These are phyloP conservation scores for Yamadazyma triangularis DNA, from an alignment of 1,139 yeast genomes.

Conservation along the genomic window DNA sequence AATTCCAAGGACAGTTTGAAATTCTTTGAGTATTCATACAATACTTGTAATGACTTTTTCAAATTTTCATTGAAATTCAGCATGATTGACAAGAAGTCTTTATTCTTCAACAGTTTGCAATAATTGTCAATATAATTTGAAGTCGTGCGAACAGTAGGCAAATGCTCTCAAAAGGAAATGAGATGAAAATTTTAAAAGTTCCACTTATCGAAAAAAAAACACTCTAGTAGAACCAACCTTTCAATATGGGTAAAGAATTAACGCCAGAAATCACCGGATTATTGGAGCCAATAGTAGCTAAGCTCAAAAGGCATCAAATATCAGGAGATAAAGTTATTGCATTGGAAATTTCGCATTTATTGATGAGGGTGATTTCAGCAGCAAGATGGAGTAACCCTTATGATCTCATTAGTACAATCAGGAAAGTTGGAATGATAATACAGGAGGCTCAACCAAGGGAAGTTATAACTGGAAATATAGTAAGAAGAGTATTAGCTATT, in stretches of 20 bases:
- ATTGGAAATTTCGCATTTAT: constrained; percentile 76
- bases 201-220: too few species aligned
- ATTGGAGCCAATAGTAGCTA: constrained; percentile 35
- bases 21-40: constrained; percentile 29
- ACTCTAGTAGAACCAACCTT: too few species aligned
- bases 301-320: constrained; percentile 70
- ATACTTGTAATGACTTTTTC: constrained; percentile 23
- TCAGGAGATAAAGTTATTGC: constrained; percentile 77
- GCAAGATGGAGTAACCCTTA: constrained; percentile 81
- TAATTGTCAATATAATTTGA: too few species aligned
- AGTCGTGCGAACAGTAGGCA: too few species aligned
- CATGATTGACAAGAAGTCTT: too few species aligned
- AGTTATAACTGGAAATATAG: constrained; percentile 84
- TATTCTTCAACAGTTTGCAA: too few species aligned
- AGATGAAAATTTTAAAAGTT: too few species aligned
- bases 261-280: constrained; percentile 34
- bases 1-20: constrained; percentile 36
- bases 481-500: constrained; percentile 82
- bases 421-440: constrained; percentile 56
- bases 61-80: constrained; percentile 18
- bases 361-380: constrained; percentile 85
- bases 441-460: constrained; percentile 72
- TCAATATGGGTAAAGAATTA: constrained; percentile 11
- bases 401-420: constrained; percentile 66
- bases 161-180: too few species aligned